Base-by-base conservation (phyloP, 495 filamentous ascomycete species). In the Penicillium atrosanguineum region DNA sequence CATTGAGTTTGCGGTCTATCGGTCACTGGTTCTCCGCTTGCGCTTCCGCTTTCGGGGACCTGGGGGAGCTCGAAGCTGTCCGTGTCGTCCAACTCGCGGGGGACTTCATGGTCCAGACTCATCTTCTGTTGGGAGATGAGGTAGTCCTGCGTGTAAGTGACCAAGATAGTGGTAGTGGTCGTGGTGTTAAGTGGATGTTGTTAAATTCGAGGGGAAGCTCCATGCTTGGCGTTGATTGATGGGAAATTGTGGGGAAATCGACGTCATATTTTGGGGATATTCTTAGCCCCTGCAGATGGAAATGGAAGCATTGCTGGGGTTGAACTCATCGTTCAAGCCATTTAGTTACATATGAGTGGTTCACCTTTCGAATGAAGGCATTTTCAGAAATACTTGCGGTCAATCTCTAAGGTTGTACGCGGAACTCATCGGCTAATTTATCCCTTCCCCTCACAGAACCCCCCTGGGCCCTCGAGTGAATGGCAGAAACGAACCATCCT, bases 101-200 rank as follows among this genome's bases (percentile, higher is more conserved):
- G 52, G 5, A 47, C 39, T 23, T 55, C 45, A 21, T 57, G 44
- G 29, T 51, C 64, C 39, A 58, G 34, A 38, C 55, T 65, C 64
- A 68, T 68, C 9, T 18, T 44, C 8, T 16, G 9, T 4, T 40
- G 38, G 9, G 41, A 28, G 6, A 26, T 20, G 47, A 7, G 34
- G 14, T 31, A 23, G 21, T 16, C 20, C 41, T 25, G 21, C 34
- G 14, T 12, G 12, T 23, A 7, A 11, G 20, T 28, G 19, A 11
- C 39, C 9, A 23, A 41, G 47, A 41, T 23, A 7, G 25, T 14
- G 31, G 11, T 14, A 12, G 11, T 12, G 31, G 12, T 34, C 1
- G 11, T 12, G 31, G 11, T 34, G 31, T 2, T 12, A 12, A 34
- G 31, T 34, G 31, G 12, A 34, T 34, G 31, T 34, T 14, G 11